Base-by-base conservation (phyloP, 208 protist species). In the Herpetomonas samuelpessoai region DNA sequence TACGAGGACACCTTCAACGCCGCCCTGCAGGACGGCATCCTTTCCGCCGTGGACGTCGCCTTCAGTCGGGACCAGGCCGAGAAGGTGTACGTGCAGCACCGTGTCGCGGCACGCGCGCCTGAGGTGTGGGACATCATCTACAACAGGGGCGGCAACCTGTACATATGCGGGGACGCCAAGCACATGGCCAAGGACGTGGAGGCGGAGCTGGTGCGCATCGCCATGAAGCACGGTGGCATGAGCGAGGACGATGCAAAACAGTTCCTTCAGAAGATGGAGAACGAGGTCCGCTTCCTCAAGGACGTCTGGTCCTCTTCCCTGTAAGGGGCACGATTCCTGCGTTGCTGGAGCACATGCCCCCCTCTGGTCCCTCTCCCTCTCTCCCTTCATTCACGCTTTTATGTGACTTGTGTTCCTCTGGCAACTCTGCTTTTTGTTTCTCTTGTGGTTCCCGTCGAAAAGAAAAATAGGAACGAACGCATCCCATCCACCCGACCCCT, bases 41-140 rank as follows among this genome's bases (percentile, higher is more conserved):
- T 97, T 16, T 76, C 74, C 14, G 66, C 64, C 25, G 62, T 93
- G 3, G 83, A 93, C 63, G 82, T 91, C 22, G 87, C 87, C 46
- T 94, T 87, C 75, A 95, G 88, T 41, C 82, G 89, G 26, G 86
- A 94, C 25, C 76, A 91, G 46, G 56, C 51, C 10, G 56, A 91
- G 49, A 95, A 89, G 70, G 69, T 95, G 3, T 97, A 97, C 65
- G 91, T 97, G 25, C 93, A 97, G 72, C 79, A 97, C 72, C 81
- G 79, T 27, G 16, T 97, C n/a, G 68, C 68, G 57, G 74, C 71
- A 30, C 72, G 79, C 18, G 72, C 57, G 12, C 35, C 65, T 31
- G 76, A 88, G 68, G 59, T 96, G 57, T 95, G 82, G 76, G 80
- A 88, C 19, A 67, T 93, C 63, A 52, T 97, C 12, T 14, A 63